Percentiles rank a stretch among this genome's conserved stretches.
phyloP scores from a whole-genome alignment of 345 rosid species.

The Orychophragmus violaceus region DNA sequence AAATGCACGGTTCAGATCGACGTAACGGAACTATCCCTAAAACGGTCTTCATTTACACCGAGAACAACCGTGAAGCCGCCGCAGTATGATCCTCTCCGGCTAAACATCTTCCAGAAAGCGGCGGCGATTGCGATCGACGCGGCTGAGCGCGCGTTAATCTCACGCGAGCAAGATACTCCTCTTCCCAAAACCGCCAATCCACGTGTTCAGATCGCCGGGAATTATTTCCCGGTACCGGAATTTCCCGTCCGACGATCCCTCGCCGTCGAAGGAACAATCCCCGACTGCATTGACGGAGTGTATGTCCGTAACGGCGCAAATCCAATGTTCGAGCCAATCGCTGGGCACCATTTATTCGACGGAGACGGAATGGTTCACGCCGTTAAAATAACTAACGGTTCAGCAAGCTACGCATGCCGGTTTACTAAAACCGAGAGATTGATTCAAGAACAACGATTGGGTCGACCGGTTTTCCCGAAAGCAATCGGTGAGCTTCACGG shows the following conservation, averaged over 20 bases:
- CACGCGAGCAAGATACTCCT: constrained; percentile 47
- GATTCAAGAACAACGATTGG: constrained; percentile 40
- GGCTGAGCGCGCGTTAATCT: constrained; percentile 51
- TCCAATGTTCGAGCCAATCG: constrained; percentile 71
- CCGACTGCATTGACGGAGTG: constrained; percentile 70
- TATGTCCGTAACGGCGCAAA: constrained; percentile 94
- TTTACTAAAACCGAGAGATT: constrained; percentile 68
- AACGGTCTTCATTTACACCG: constrained; percentile 12
- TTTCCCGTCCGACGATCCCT: constrained; percentile 42
- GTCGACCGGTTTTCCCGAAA: constrained; percentile 77
- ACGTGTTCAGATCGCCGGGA: constrained; percentile 66
- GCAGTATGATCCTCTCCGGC: constrained; percentile 30
- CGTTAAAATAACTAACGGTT: constrained; percentile 49
- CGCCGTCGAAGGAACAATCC: constrained; percentile 59
- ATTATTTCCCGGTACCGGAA: constrained; percentile 81
- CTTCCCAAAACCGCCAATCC: constrained; percentile 87
- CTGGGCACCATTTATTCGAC: constrained; percentile 92
- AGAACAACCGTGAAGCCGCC: constrained; percentile 19
- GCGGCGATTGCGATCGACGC: constrained; percentile 55
- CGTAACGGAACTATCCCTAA: constrained; percentile 8
- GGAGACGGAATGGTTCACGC: constrained; percentile 99
- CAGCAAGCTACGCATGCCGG: constrained; percentile 78
- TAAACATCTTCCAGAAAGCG: constrained; percentile 58
- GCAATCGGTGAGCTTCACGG: constrained; percentile 93
- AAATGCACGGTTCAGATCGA: constrained; percentile 29